Base-by-base conservation (phyloP, 768 basidiomycete genomes). In the Boletus insuetus region DNA sequence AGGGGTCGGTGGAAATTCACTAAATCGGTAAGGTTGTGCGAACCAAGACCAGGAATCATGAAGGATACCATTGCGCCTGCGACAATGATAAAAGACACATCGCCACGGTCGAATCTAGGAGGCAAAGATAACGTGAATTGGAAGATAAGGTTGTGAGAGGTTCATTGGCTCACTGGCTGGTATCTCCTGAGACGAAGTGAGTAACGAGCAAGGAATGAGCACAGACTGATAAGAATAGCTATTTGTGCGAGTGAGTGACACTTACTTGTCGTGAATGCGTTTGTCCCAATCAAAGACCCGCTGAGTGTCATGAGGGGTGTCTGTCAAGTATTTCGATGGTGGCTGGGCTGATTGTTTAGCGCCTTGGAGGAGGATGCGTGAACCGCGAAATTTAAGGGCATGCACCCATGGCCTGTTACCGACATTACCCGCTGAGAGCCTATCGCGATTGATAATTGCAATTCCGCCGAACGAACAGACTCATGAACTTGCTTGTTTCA, bases 21-120 rank as follows among this genome's bases (percentile, higher is more conserved):
- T 24, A 2, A n/a, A 40, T 55, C 58, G 38, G 47, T 47, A 32
- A 46, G 50, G 48, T 11, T 19, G 39, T 37, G 20, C 73, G 58
- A 59, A 84, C 87, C 85, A 34, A 89, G 80, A 12, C 87, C 87
- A 44, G 87, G 87, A 37, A 91, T 77, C 87, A 89, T 91, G 73
- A 89, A 83, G 49, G 81, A 77, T 12, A 90, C 89, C 75, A 90
- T 82, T 17, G 82, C 81, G 26, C 85, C 86, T 22, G 83, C 77
- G 8, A 87, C 65, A 17, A 84, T 80, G 59, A 91, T 84, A 68
- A 89, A 91, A 11, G 84, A 73, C 14, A 89, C 67, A 74, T 91
- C 87, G 40, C 89, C 87, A 22, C 79, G 77, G 69, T 89, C 80
- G 70, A 83, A 91, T 59, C 85, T 87, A 61, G 24, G 49, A 5